phyloP scores from a whole-genome alignment of 148 eudicot genomes.

The Vaccinium corymbosum region DNA sequence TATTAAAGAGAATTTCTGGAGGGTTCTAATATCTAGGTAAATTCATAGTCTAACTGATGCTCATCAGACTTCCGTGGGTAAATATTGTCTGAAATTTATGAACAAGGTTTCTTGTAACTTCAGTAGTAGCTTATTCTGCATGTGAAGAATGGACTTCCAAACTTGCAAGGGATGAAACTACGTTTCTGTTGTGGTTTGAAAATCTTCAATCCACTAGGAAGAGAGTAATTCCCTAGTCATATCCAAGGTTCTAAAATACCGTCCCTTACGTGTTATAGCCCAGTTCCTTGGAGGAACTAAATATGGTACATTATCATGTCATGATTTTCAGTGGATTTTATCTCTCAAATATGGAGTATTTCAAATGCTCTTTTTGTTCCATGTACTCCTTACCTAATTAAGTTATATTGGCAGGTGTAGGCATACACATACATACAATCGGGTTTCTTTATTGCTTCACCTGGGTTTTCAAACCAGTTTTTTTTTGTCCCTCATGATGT shows the following conservation, averaged over 20 bases:
- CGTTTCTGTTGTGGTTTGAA: not conserved
- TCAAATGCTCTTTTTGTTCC: not conserved
- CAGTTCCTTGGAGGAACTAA: not conserved
- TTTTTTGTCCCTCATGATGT: slow-evolving; percentile 15
- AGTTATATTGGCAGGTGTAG: not conserved
- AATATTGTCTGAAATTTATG: not conserved
- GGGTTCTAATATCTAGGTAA: not conserved
- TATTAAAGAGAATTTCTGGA: not conserved
- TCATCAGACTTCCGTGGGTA: not conserved
- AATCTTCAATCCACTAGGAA: not conserved
- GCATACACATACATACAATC: not conserved
- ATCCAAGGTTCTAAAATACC: not conserved
- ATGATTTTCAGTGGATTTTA: not conserved
- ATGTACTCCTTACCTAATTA: not conserved
- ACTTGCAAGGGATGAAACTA: not conserved
- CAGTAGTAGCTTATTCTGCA: not conserved
- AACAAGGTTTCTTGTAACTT: not conserved
- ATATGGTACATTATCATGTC: not conserved
- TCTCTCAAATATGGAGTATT: not conserved
- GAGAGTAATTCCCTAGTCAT: not conserved
- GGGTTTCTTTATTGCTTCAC: slow-evolving; percentile 12
- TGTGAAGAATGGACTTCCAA: not conserved
- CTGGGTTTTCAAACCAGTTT: not conserved
- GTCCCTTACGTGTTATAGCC: not conserved
- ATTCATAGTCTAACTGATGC: not conserved